Evolutionary conservation across 2,329 filamentous ascomycete genomes (phyloP), one percentile per base, ranked within the genome.

Genomic region (Hypoxylon sp.): DNA sequence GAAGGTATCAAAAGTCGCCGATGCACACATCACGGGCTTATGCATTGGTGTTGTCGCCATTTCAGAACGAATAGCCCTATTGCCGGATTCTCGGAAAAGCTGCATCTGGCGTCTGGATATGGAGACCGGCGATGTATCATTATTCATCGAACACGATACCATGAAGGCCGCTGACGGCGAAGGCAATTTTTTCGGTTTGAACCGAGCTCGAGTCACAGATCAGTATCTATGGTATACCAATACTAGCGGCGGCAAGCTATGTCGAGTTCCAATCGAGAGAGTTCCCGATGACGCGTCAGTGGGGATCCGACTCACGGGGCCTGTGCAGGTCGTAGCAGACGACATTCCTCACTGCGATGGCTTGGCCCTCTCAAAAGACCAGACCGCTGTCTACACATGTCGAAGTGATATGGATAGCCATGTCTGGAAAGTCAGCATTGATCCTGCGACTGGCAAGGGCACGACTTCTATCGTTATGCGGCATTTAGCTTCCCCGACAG

Each of bases 281-380:
- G 52, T 61, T 12, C 35, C 42, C 2, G 57, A 53, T 3, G 49
- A 60, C 6, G 30, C 53, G 1, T 58, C 55, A 3, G 42, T 58
- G 15, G 65, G 44, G 13, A 51, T 68, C 12, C 62, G 59, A 26
- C 32, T 36, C 7, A 51, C 46, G 15, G 66, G 67, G 2, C 55
- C 60, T 11, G 59, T 65, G 9, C 43, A 67, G 42, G 49, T 54
- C 16, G 34, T 69, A 9, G 27, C 58, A 11, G 46, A 60, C 35
- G 60, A 63, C 9, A 53, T 69, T 7, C 62, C 59, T 19, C 59
- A 69, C 37, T 62, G 64, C 31, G 67, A 69, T 37, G 67, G 66
- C 2, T 35, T 68, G 38, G 59, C 62, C 5, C 42, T 69, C 15
- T 41, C 63, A 7, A 29, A 37, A 4, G 64, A 65, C 42, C 51